Evolutionary conservation across 306 rosid genomes (phyloP).

Genomic region (Heteromeles arbutifolia): DNA sequence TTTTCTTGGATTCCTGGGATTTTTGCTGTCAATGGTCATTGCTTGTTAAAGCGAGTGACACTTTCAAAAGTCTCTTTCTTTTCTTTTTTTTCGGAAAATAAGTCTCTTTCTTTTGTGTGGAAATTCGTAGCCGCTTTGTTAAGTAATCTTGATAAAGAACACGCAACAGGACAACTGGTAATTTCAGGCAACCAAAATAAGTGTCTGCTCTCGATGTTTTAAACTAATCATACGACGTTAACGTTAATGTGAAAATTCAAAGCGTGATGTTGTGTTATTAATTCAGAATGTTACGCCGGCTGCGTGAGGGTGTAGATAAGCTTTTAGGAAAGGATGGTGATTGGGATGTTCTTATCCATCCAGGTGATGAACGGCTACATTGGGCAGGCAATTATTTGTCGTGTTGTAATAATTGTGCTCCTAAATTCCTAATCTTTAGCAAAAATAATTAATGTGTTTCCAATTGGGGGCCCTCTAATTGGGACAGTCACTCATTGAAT

Average conservation of each 20-base stretch:
- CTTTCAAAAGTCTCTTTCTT: background rate
- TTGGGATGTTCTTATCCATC: background rate
- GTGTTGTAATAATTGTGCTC: background rate
- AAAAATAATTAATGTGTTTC: too few relatives aligned
- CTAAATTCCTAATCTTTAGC: background rate
- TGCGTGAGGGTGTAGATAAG: too few relatives aligned
- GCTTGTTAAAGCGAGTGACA: background rate
- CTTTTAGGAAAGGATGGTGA: background rate
- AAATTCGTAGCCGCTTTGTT: slow-evolving; percentile 1
- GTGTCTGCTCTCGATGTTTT: rapidly evolving
- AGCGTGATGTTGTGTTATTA: too few relatives aligned
- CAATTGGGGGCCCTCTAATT: background rate
- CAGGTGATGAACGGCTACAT: background rate
- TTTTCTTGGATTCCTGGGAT: slow-evolving; percentile 3
- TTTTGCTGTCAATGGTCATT: slow-evolving; percentile 9
- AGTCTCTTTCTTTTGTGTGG: background rate
- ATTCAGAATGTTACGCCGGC: too few relatives aligned
- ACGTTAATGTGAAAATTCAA: too few relatives aligned
- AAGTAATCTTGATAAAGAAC: background rate
- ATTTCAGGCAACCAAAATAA: background rate
- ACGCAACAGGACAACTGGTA: background rate
- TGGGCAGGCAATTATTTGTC: background rate
- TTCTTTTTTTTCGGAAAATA: too few relatives aligned
- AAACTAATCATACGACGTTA: too few relatives aligned
- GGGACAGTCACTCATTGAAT: background rate